Evolutionary conservation across 768 basidiomycete species (phyloP).

Genomic region (Suillus luteus): DNA sequence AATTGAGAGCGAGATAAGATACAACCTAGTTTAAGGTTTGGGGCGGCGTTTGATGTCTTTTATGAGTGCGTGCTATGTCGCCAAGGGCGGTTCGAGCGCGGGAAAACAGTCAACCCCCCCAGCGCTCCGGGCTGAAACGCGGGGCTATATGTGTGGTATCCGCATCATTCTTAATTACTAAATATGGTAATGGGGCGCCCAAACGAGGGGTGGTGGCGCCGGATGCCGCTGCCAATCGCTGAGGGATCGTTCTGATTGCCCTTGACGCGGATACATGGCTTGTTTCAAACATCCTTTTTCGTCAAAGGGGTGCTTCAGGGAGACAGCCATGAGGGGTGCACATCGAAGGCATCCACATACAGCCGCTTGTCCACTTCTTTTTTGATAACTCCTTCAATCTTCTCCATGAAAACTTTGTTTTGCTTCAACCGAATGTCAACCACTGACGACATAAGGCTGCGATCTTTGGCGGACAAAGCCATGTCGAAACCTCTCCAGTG

Average conservation of each 20-base stretch:
- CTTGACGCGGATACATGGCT: not conserved
- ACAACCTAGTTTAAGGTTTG: conserved; percentile 3
- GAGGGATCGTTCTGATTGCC: conserved; percentile 1
- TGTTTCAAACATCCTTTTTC: no score
- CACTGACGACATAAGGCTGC: conserved; percentile 34
- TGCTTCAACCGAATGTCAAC: conserved; percentile 37
- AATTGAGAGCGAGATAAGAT: conserved; percentile 4
- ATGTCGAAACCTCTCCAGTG: conserved; percentile 30
- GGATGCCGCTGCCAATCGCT: not conserved
- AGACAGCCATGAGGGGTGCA: conserved; percentile 5
- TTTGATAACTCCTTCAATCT: conserved; percentile 37
- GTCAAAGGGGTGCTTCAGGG: not conserved
- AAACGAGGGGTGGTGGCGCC: conserved; percentile 2
- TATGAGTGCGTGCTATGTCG: not conserved
- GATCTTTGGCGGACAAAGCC: conserved; percentile 39
- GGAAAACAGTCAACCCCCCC: not conserved
- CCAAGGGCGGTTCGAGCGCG: conserved; percentile 11
- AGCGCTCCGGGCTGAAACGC: not conserved
- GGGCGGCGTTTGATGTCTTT: conserved; percentile 1
- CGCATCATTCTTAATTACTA: not conserved
- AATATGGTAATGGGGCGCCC: not conserved
- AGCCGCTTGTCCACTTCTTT: conserved; percentile 39
- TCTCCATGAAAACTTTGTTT: conserved; percentile 41
- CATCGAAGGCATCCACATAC: conserved; percentile 24
- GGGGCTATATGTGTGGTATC: not conserved